Percentiles rank a stretch among this genome's conserved stretches.
Conservation (phyloP, 192 early-diverging fungal genomes). For the Gonapodya sp. region DNA sequence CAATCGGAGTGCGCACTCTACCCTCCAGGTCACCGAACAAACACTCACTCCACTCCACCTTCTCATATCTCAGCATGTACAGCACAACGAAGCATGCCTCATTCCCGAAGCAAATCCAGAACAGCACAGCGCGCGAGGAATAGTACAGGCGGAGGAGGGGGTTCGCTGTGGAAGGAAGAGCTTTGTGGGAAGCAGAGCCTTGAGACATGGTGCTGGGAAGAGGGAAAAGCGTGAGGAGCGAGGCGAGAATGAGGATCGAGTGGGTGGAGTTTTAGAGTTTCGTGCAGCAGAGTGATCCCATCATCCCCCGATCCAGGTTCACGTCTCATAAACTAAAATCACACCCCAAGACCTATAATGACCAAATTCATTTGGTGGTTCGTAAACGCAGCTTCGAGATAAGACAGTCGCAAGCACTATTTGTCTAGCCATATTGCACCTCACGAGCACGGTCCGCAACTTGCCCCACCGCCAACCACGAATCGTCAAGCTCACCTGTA, state of each 20-base stretch:
- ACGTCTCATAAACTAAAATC: too few species aligned
- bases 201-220: constrained; percentile 58
- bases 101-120: constrained; percentile 84
- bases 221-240: not conserved
- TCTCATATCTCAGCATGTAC: constrained; percentile 54
- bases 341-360: too few species aligned
- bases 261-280: too few species aligned
- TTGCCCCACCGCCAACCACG: not conserved
- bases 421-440: too few species aligned
- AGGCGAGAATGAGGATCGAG: not conserved
- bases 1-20: constrained; percentile 17
- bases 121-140: constrained; percentile 63
- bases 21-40: constrained; percentile 15
- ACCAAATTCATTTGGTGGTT: too few species aligned
- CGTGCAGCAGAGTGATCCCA: not conserved
- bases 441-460: too few species aligned
- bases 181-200: constrained; percentile 85
- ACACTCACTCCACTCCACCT: constrained; percentile 20
- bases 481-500: constrained; percentile 58
- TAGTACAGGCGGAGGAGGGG: constrained; percentile 84
- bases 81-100: constrained; percentile 85
- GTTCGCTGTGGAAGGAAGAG: constrained; percentile 62
- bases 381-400: too few species aligned
- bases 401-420: too few species aligned
- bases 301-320: too few species aligned